phyloP scores from a whole-genome alignment of 768 basidiomycete genomes.

The Coprinopsis strossmayeri region DNA sequence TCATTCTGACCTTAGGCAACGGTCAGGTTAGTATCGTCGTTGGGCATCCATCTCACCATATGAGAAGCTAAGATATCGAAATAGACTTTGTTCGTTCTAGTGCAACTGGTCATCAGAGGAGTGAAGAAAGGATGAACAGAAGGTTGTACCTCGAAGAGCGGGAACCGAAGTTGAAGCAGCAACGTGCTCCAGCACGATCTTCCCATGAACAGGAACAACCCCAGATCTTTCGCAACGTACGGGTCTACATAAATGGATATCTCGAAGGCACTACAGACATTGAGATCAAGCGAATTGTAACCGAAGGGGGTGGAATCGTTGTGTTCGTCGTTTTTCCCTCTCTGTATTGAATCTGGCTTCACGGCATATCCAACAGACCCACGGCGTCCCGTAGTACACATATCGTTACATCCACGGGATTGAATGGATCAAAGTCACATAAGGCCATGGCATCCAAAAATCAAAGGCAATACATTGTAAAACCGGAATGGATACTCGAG shows the following conservation, averaged over 20 bases:
- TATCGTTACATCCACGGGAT: conserved; percentile 65
- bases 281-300: conserved; percentile 67
- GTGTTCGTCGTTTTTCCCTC: conserved; percentile 37
- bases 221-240: conserved; percentile 34
- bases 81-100: conserved; percentile 56
- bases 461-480: conserved; percentile 54
- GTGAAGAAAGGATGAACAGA: conserved; percentile 36
- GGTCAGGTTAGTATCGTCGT: conserved; percentile 47
- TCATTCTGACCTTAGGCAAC: conserved; percentile 55
- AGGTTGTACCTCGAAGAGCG: conserved; percentile 36
- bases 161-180: conserved; percentile 34
- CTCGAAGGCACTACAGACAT: conserved; percentile 68
- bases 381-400: conserved; percentile 66
- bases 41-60: background rate
- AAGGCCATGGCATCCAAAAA: conserved; percentile 48
- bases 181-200: conserved; percentile 14
- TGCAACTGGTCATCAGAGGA: conserved; percentile 63
- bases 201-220: conserved; percentile 1
- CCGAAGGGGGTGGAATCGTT: conserved; percentile 59
- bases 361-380: conserved; percentile 22
- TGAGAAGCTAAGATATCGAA: background rate
- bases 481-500: conserved; percentile 70
- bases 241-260: conserved; percentile 68
- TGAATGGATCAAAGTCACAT: conserved; percentile 70
- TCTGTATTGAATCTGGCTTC: background rate